Base-by-base conservation (phyloP, 345 rosid genomes). In the Hibiscus tridactylites region DNA sequence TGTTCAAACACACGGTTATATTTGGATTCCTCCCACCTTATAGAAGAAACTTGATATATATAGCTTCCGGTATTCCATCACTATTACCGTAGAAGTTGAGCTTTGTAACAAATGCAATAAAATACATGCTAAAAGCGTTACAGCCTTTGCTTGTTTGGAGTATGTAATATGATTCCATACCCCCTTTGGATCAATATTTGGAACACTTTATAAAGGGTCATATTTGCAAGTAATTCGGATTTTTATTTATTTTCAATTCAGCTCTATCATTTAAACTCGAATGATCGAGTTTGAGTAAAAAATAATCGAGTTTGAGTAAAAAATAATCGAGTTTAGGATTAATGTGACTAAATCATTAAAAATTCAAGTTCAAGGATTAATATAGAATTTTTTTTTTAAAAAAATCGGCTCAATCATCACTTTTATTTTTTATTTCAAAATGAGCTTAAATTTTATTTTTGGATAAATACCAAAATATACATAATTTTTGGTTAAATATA, bases 11-110 rank as follows among this genome's bases (percentile, higher is more conserved):
- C 97, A 92, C 64, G 99, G 97, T 76, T 95, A 95, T 73, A 89
- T 90, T 56, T 95, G 98, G 99, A 88, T 95, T 76, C 98, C 99
- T 49, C 99, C 99, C 10, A 89, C 97, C 46, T 73, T 91, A 77
- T 93, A 84, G 83, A 76, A 66, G 44, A 39, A 39, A 77, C 72
- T 11, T 15, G 12, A 53, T 66, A 53, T 52, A 52, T 52, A 52
- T 6, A 49, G 29, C 47, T 26, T 67, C 39, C 13, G 35, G 26
- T 9, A 28, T 21, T 16, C 19, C 24, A 49, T 0, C 46, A 24
- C 17, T 13, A 33, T 60, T 52, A 24, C 68, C 59, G 10, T 17
- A 28, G 29, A 33, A 59, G 70, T 46, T 49, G 49, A 46, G 71
- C 21, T 74, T 72, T 64, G 67, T 74, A 60, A 33, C 33, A 21